Percentiles rank a stretch among this genome's conserved stretches.
Evolutionary conservation across 2,329 filamentous ascomycete species (phyloP).

Genomic region (Fusarium bactridioides): DNA sequence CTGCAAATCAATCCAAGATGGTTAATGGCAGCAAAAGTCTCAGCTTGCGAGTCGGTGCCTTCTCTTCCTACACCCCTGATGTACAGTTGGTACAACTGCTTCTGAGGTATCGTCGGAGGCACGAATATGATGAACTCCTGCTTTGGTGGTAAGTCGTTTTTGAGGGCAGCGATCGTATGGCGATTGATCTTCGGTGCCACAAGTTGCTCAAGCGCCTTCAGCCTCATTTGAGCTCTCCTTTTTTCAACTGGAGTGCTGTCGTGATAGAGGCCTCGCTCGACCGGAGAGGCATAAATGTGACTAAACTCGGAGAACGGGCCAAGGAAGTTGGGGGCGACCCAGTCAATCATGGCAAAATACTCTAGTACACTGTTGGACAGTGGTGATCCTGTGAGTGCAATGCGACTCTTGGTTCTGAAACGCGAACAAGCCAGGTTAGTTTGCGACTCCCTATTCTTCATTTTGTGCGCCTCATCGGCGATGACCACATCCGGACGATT

Average conservation of each 20-base stretch:
- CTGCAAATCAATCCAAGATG: conserved; percentile 59
- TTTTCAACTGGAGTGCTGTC: conserved; percentile 68
- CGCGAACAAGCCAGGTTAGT: conserved; percentile 61
- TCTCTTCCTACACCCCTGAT: conserved; percentile 40
- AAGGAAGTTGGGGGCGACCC: conserved; percentile 82
- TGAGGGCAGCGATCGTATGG: conserved; percentile 71
- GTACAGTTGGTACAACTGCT: conserved; percentile 64
- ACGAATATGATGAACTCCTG: conserved; percentile 83
- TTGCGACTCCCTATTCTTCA: conserved; percentile 71
- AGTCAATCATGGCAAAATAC: conserved; percentile 87
- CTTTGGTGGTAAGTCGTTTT: conserved; percentile 74
- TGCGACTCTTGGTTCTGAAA: conserved; percentile 74
- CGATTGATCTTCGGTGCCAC: conserved; percentile 82
- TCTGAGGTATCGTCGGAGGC: conserved; percentile 72
- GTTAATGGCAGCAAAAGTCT: conserved; percentile 48
- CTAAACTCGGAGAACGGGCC: conserved; percentile 74
- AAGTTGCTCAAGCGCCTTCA: conserved; percentile 74
- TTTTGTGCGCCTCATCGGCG: conserved; percentile 82
- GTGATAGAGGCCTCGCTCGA: conserved; percentile 72
- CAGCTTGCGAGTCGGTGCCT: conserved; percentile 5
- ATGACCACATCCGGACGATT: conserved; percentile 75
- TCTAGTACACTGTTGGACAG: conserved; percentile 85
- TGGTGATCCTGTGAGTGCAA: conserved; percentile 88
- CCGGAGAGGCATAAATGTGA: conserved; percentile 74
- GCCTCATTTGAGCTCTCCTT: conserved; percentile 68